phyloP scores from a whole-genome alignment of 768 basidiomycete species.

The Ramaria sp. region DNA sequence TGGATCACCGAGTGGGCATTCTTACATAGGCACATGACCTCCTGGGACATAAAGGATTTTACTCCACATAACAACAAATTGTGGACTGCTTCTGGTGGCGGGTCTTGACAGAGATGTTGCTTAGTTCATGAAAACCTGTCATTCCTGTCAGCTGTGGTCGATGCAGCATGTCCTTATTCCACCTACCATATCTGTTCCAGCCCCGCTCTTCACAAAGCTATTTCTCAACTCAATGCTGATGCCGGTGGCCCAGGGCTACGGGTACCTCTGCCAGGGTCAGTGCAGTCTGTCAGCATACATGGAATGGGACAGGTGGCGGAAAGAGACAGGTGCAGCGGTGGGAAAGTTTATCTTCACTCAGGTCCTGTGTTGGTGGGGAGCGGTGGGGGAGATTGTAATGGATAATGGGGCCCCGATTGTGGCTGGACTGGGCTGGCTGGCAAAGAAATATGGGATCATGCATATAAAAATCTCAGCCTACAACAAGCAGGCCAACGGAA shows the following conservation, averaged over 20 bases:
- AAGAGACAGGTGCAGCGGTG: conserved; percentile 19
- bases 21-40: conserved; percentile 13
- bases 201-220: conserved; percentile 21
- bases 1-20: background rate
- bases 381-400: conserved; percentile 26
- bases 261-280: conserved; percentile 26
- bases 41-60: conserved; percentile 14
- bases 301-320: conserved; percentile 20
- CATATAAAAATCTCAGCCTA: conserved; percentile 32
- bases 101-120: conserved; percentile 11
- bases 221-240: conserved; percentile 33
- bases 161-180: conserved; percentile 15
- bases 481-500: conserved; percentile 32
- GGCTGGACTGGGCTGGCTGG: conserved; percentile 15
- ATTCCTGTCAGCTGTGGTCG: conserved; percentile 26
- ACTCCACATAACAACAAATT: conserved; percentile 4
- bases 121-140: conserved; percentile 21
- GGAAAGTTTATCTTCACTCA: conserved; percentile 27
- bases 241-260: conserved; percentile 22
- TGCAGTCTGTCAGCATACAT: conserved; percentile 25
- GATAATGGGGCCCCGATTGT: conserved; percentile 30
- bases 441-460: conserved; percentile 21
- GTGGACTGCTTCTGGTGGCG: conserved; percentile 18
- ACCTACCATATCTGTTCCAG: conserved; percentile 10
- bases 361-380: conserved; percentile 30